These are phyloP conservation scores for Collybiopsis confluens DNA, from an alignment of 768 basidiomycete species.

Conservation along the genomic window DNA sequence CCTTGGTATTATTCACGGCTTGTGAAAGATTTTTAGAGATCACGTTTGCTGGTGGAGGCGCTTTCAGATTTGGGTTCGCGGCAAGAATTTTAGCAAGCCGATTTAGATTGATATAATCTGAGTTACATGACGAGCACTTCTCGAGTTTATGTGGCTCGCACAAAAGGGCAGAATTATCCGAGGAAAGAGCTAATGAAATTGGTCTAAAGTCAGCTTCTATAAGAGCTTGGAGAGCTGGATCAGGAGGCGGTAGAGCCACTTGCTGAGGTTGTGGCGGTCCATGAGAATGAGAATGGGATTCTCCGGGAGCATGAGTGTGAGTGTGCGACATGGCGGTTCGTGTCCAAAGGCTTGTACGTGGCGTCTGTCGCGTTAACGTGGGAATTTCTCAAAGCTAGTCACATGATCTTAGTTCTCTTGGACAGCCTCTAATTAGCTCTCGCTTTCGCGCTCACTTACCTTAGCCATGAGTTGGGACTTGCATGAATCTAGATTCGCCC, in stretches of 20 bases:
- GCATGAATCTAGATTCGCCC: not conserved
- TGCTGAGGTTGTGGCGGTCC: constrained; percentile 39
- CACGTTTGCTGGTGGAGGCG: constrained; percentile 72
- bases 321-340: constrained; percentile 54
- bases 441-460: no score
- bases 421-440: no score
- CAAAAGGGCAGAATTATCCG: constrained; percentile 50
- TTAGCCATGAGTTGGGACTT: not conserved
- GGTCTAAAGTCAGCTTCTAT: constrained; percentile 72
- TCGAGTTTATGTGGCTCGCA: constrained; percentile 68
- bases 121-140: constrained; percentile 67
- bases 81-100: constrained; percentile 68
- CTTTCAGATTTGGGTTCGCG: constrained; percentile 65
- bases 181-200: constrained; percentile 46
- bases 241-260: constrained; percentile 41
- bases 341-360: not conserved
- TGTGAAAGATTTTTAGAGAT: constrained; percentile 72
- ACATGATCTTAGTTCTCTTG: no score
- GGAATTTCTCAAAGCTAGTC: no score
- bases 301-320: constrained; percentile 59
- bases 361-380: not conserved
- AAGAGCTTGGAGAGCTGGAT: constrained; percentile 69
- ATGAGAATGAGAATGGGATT: constrained; percentile 47
- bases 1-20: constrained; percentile 75
- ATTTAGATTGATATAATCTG: constrained; percentile 76